Evolutionary conservation across 352 stramenopile genomes (phyloP).

Genomic region (Phytophthora cryptogea): DNA sequence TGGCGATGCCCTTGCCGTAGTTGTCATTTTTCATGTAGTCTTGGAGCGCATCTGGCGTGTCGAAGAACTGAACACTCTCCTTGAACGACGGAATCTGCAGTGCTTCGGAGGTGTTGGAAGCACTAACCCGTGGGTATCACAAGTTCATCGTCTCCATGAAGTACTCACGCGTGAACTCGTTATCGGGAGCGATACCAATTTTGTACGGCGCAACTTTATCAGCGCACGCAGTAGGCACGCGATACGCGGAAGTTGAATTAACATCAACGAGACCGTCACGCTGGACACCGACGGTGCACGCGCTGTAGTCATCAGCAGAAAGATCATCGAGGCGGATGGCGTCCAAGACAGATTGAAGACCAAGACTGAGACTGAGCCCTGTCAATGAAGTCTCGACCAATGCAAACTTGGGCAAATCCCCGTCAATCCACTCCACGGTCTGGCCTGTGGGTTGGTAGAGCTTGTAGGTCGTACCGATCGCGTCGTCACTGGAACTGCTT

Average conservation of each 20-base stretch:
- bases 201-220: constrained; percentile 62
- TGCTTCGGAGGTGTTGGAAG: constrained; percentile 28
- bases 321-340: no score
- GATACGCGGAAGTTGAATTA: constrained; percentile 39
- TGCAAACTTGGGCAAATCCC: constrained; percentile 49
- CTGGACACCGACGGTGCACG: no score
- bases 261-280: constrained; percentile 44
- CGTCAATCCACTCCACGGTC: constrained; percentile 33
- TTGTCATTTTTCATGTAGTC: constrained; percentile 53
- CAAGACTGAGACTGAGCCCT: no score
- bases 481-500: constrained; percentile 24
- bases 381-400: constrained; percentile 59
- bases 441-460: constrained; percentile 48
- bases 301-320: no score
- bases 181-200: constrained; percentile 62
- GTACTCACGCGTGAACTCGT: constrained; percentile 63
- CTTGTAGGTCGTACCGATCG: constrained; percentile 50
- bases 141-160: constrained; percentile 66
- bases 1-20: no score
- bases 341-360: no score
- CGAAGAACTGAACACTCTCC: constrained; percentile 70
- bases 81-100: constrained; percentile 50
- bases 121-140: constrained; percentile 52
- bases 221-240: constrained; percentile 39
- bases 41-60: constrained; percentile 44